These are phyloP conservation scores for Cutaneotrichosporon daszewskae DNA, from an alignment of 1,284 basidiomycete species.

Conservation along the genomic window DNA sequence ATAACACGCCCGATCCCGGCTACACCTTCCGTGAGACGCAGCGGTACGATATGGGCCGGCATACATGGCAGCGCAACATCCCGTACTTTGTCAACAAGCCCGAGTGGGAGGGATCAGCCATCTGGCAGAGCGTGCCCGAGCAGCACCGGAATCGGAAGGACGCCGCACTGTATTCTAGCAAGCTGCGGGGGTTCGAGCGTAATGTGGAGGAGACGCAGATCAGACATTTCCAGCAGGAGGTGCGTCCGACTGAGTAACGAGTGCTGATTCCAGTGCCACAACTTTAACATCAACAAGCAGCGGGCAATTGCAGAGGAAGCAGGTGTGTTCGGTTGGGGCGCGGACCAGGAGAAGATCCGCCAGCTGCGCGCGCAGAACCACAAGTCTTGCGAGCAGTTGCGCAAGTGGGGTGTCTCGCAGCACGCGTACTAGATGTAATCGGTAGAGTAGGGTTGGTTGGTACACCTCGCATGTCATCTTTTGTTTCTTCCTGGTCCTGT, in stretches of 20 bases:
- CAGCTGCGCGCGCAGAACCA: slow-evolving; percentile 31
- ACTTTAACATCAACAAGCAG: slow-evolving; percentile 32
- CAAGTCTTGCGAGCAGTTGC: slow-evolving; percentile 60
- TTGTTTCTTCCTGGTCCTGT: too few species aligned
- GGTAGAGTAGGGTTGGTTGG: too few species aligned
- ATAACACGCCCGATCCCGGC: slow-evolving; percentile 67
- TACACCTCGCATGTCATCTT: too few species aligned
- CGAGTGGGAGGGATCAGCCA: slow-evolving; percentile 72
- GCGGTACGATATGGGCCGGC: slow-evolving; percentile 60
- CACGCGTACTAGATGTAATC: slow-evolving; percentile 11
- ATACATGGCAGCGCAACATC: slow-evolving; percentile 63
- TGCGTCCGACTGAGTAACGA: slow-evolving; percentile 60
- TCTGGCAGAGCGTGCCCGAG: slow-evolving; percentile 58
- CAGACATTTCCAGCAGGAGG: slow-evolving; percentile 62
- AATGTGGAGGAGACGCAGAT: slow-evolving; percentile 67
- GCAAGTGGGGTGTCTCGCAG: slow-evolving; percentile 28
- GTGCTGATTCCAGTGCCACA: slow-evolving; percentile 27
- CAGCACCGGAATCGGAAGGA: slow-evolving; percentile 50
- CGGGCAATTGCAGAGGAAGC: slow-evolving; percentile 63
- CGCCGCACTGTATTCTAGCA: slow-evolving; percentile 34
- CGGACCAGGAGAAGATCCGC: slow-evolving; percentile 70
- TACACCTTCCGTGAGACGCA: slow-evolving; percentile 61
- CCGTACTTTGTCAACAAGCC: slow-evolving; percentile 78
- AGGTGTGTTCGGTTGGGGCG: slow-evolving; percentile 80
- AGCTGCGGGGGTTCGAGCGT: slow-evolving; percentile 43